Base-by-base conservation (phyloP, 1,139 yeast genomes). In the Blastobotrys petasosporus region DNA sequence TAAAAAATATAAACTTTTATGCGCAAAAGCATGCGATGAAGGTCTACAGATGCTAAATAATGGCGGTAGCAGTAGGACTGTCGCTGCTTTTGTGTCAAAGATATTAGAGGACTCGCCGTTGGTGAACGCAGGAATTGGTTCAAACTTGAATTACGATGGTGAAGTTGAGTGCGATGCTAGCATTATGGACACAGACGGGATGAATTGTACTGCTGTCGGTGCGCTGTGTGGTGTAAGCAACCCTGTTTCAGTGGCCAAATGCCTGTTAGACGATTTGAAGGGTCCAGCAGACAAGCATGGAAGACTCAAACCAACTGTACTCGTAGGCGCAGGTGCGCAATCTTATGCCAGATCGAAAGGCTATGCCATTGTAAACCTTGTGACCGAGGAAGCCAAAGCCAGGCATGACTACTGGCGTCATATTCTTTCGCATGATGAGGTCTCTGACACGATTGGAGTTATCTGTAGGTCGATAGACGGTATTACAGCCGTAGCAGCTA, bases 61-160 rank as follows among this genome's bases (percentile, higher is more conserved):
- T 1, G 52, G 56, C 9, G 25, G 29, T 3, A 30, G 42, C 30
- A 44, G 59, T 10, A 45, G 49, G 11, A 48, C 50, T 11, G 61
- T 53, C 1, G 64, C 59, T 4, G 55, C 54, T 2, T 53, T 44
- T 9, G 61, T 59, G 0, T 58, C 65, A 40, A 56, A 58, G 31
- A 42, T 67, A 3, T 58, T 80, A 12, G 85, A 79, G 54, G 60
- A 60, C 28, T 67, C 74, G 2, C 57, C 64, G 7, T 55, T 72
- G 45, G 77, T 82, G 11, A 79, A 79, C 55, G 75, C 82, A 2
- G 85, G 84, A 0, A 62, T 56, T 43, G 84, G 84, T 1, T 73
- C 82, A 1, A 74, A 77, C 13, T 61, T 78, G 45, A 74, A 75
- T 50, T 48, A 63, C 9, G 49, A 58, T 2, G 82, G 82, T 0